phyloP scores from a whole-genome alignment of 306 rosid genomes.

The Chamaecrista fasciculata region DNA sequence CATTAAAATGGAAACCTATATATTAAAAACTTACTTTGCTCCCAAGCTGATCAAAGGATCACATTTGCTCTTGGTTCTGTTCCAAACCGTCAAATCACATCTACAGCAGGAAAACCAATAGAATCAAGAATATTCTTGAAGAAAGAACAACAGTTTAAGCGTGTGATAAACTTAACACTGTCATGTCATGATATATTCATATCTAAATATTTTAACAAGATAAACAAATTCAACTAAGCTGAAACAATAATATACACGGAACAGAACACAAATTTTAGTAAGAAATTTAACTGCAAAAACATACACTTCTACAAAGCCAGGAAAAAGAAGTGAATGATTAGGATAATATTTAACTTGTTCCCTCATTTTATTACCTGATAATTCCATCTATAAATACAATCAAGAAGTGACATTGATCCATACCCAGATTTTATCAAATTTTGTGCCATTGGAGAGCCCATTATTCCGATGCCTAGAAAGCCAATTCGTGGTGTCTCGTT shows the following conservation, averaged over 20 bases:
- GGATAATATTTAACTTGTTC: neutral
- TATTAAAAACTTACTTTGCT: slow-evolving; percentile 63
- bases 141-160: neutral
- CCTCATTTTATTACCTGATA: neutral
- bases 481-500: slow-evolving; percentile 58
- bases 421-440: slow-evolving; percentile 87
- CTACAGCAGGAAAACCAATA: slow-evolving; percentile 40
- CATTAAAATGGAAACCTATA: neutral
- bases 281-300: neutral
- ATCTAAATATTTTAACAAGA: neutral
- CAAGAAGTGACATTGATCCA: slow-evolving; percentile 5
- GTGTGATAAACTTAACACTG: neutral
- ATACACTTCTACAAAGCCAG: neutral
- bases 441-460: slow-evolving; percentile 95
- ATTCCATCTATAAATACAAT: neutral
- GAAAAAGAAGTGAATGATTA: neutral
- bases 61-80: slow-evolving; percentile 89
- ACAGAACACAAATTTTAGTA: neutral
- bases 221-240: neutral
- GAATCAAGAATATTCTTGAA: neutral
- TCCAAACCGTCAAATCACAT: slow-evolving; percentile 84
- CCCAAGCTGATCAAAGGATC: slow-evolving; percentile 81
- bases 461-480: slow-evolving; percentile 89
- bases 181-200: neutral
- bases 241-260: neutral